Evolutionary conservation across 225 moss, liverwort and hornwort species (phyloP), one percentile per base, ranked within the genome.

Genomic region (Neckera pumila): DNA sequence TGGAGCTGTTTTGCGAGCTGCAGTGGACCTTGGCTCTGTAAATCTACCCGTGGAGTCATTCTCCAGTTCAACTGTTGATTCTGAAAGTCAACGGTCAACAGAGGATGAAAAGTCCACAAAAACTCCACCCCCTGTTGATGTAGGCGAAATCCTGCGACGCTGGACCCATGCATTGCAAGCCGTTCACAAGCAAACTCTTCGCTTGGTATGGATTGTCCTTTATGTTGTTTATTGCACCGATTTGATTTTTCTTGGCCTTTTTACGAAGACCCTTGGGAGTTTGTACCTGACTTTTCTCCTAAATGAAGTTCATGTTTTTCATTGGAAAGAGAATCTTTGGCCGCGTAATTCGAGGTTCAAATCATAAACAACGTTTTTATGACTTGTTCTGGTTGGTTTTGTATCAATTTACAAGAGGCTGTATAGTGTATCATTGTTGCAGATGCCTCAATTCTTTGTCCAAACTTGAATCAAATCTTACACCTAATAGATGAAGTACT

Each of bases 141-240:
- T 98, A 16, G 98, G 96, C 65, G 98, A 98, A 89, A 92, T 98
- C 74, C 89, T 98, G 76, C 93, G 98, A 82, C 97, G 98, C 62
- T 98, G 98, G 98, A 98, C 95, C 72, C 97, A 98, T 94, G 97
- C 95, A 69, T 93, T 98, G 86, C 95, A 97, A 86, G 92, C 95
- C 69, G 94, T 98, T 84, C 97, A 98, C 82, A 97, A 97, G 90
- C 98, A 97, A 95, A 95, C 97, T 86, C 92, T 98, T 87, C 97
- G 98, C 79, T 91, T 98, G 91, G 97, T 98, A 92, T 88, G 89
- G 56, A 69, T 85, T 81, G 73, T 45, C 58, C 45, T 81, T 81
- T 18, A 21, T 76, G 10, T 30, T 86, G 33, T 53, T 47, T 30
- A 62, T 62, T 86, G 61, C 67, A 57, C 36, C 80, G 31, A 51